Evolutionary conservation across 345 rosid genomes (phyloP), one percentile per base, ranked within the genome.

Genomic region (Mallotus nudiflorus): DNA sequence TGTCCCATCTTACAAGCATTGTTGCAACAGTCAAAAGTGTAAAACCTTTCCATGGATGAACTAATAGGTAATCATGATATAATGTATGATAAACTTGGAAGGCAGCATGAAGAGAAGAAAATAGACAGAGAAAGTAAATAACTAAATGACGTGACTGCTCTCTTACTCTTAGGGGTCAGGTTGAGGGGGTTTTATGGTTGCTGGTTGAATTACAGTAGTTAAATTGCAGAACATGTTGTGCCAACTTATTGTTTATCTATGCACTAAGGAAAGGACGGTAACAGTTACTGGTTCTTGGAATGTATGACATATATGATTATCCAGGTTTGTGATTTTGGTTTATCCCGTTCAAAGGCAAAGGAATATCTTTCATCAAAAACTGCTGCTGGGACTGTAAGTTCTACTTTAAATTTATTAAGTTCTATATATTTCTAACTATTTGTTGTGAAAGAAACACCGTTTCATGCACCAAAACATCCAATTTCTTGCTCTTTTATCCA

Each of bases 291-390:
- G 9, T 52, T 52, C 50, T 50, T 29, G 35, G 39, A 29, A 69
- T 44, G 27, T n/a, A n/a, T 55, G 50, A 13, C 19, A 29, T 16
- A 22, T 59, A 13, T 60, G 74, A 37, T 29, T 42, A 29, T 65
- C 31, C 71, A 75, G 79, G 62, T 75, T 58, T 65, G 71, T 65
- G 79, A 75, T 65, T 75, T 75, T 57, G 79, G 79, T 27, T 65
- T 75, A n/a, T 75, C 79, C 18, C 79, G 75, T 28, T 50, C 75
- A 57, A 75, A 75, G 57, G 71, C 67, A n/a, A 75, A 59, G 11
- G 49, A 70, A 20, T 77, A 62, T 66, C 65, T 57, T 44, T 77
- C 70, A 33, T 75, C 79, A 15, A 75, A 51, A 42, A 57, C 70
- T 2, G 74, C 79, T 37, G 71, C 79, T 3, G 79, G 79, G 22